These are phyloP conservation scores for Monascus ruber DNA, from an alignment of 2,329 filamentous ascomycete species.

Conservation along the genomic window DNA sequence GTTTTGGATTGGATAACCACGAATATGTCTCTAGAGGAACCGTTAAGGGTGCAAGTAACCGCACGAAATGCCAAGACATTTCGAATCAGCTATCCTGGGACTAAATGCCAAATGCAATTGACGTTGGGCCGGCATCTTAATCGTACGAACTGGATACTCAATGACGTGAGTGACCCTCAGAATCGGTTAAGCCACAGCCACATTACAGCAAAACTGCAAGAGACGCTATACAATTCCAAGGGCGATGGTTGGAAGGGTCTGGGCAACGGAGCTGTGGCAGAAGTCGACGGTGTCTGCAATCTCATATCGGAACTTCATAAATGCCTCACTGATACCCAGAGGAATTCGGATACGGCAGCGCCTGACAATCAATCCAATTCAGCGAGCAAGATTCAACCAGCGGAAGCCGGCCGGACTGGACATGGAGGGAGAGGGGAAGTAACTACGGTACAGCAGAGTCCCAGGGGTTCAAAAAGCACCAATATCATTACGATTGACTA, in stretches of 20 bases:
- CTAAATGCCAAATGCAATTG: constrained; percentile 23
- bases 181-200: constrained; percentile 9
- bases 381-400: neutral
- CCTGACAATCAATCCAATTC: neutral
- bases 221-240: constrained; percentile 23
- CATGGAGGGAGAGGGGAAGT: too few species aligned
- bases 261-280: constrained; percentile 25
- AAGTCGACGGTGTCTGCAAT: constrained; percentile 19
- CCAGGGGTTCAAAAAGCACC: neutral
- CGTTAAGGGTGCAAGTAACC: constrained; percentile 19
- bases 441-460: neutral
- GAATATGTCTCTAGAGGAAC: constrained; percentile 11
- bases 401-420: neutral
- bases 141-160: constrained; percentile 25
- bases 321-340: constrained; percentile 9
- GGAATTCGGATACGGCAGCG: neutral
- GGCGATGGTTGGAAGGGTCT: constrained; percentile 31
- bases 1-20: constrained; percentile 24
- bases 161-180: constrained; percentile 12
- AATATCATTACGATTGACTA: neutral
- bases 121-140: constrained; percentile 15
- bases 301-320: constrained; percentile 22
- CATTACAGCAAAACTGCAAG: constrained; percentile 14
- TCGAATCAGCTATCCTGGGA: constrained; percentile 23
- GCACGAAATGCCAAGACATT: constrained; percentile 25